phyloP scores from a whole-genome alignment of 2,329 filamentous ascomycete genomes.

The Penicillium sp. region DNA sequence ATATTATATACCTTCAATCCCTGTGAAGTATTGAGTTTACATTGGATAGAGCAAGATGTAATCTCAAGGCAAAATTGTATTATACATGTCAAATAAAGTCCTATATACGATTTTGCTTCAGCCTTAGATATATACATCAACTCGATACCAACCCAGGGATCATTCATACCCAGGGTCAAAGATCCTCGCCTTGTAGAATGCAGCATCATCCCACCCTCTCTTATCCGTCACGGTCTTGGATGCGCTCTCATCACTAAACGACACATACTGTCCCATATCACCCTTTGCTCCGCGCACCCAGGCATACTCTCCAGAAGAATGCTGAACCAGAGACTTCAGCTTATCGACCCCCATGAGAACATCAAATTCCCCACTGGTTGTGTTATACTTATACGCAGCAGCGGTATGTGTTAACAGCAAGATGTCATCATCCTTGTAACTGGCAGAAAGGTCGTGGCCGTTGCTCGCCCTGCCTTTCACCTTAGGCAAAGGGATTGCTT shows the following conservation, averaged over 20 bases:
- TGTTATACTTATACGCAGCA: no score
- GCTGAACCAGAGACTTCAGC: no score
- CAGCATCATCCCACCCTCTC: neutral
- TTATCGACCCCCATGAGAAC: no score
- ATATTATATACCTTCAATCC: neutral
- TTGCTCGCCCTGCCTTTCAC: neutral
- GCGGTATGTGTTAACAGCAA: no score
- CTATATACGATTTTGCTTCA: neutral
- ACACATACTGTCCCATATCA: no score
- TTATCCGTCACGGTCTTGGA: neutral
- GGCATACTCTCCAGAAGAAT: no score
- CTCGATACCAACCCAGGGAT: neutral
- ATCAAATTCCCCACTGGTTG: no score
- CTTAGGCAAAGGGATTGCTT: neutral
- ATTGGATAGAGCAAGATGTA: neutral
- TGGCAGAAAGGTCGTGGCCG: neutral
- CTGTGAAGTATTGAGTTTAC: neutral
- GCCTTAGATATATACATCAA: neutral
- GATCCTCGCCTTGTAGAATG: neutral
- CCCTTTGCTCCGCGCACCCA: no score
- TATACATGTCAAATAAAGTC: neutral
- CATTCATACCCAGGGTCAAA: neutral
- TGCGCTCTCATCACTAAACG: neutral
- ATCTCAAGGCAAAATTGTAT: neutral
- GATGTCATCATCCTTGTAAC: neutral